Evolutionary conservation across 352 stramenopile species (phyloP), one percentile per base, ranked within the genome.

Genomic region (Phytophthora megakarya): DNA sequence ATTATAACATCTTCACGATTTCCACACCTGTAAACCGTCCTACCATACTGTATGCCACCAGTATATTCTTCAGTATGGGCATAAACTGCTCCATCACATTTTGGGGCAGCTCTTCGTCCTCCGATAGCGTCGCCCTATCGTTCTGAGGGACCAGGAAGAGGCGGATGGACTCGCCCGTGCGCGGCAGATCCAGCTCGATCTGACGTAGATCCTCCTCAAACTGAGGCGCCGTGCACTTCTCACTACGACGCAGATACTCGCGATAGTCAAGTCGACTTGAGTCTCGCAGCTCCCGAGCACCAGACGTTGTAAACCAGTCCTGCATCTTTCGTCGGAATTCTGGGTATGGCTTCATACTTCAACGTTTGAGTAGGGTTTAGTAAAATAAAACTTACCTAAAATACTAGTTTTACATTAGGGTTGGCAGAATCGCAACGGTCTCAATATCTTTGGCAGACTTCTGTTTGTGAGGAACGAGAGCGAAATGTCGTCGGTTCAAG

Each of bases 111-210:
- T 83, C 65, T n/a, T 70, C 62, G 5, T 73, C 56, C 4, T 64
- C 60, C 21, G 40, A 44, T 0, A 66, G 22, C 35, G 39, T 32
- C 12, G 50, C 44, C 2, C 54, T 50, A 30, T 72, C 58, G 38
- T 67, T 33, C 13, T 52, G 43, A 37, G 46, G 15, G 21, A 89
- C 46, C 12, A 92, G 55, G 57, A 84, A 89, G 51, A 81, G 73
- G 38, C 72, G 69, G 13, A 90, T 66, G 21, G 84, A 92, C 42
- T 71, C 64, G 38, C 67, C 63, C 10, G 81, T 83, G 25, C 84
- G 84, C 23, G 78, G 67, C 28, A 92, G 57, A 72, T 92, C 84
- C 49, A 92, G 67, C 39, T 88, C 79, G 42, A 92, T 88, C 72
- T 92, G 84, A 32, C 65, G 63, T 47, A 67, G 46, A 63, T 92